These are phyloP conservation scores for Alternaria angustiovoidea DNA, from an alignment of 2,329 filamentous ascomycete species.

Conservation along the genomic window DNA sequence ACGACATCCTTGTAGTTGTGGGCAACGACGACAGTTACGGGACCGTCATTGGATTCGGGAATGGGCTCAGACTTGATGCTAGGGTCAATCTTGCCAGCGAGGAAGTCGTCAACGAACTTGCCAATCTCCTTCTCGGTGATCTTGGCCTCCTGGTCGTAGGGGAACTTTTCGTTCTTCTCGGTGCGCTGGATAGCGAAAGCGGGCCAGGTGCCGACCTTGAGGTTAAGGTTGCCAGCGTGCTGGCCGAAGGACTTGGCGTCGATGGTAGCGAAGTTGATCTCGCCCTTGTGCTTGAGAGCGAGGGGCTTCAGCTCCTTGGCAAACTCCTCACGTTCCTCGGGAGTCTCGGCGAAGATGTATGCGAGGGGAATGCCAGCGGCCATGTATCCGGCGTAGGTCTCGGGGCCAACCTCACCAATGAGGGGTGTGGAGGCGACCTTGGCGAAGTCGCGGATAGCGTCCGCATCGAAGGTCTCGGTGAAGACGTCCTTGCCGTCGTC, in stretches of 20 bases:
- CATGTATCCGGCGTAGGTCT: constrained; percentile 97
- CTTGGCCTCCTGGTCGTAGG: constrained; percentile 84
- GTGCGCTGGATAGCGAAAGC: constrained; percentile 98
- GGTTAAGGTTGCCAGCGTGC: constrained; percentile 96
- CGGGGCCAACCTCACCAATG: constrained; percentile 94
- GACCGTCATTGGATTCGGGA: constrained; percentile 89
- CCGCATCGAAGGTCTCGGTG: constrained; percentile 80
- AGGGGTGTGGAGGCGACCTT: constrained; percentile 87
- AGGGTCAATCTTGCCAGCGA: constrained; percentile 86
- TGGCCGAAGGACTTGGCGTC: constrained; percentile 94
- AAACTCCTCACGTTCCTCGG: constrained; percentile 85
- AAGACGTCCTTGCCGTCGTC: constrained; percentile 94
- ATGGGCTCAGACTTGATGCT: constrained; percentile 99
- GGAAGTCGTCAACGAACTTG: constrained; percentile 85
- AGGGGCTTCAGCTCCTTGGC: constrained; percentile 81
- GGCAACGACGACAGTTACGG: constrained; percentile 88
- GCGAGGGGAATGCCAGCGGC: constrained; percentile 87
- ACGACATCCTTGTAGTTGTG: constrained; percentile 93
- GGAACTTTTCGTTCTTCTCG: constrained; percentile 96
- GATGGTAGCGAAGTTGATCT: constrained; percentile 97
- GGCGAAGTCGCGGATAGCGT: constrained; percentile 82
- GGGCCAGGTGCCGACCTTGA: constrained; percentile 93
- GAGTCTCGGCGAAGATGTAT: constrained; percentile 95
- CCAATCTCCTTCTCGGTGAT: constrained; percentile 77
- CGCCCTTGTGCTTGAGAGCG: constrained; percentile 90